Percentiles rank a stretch among this genome's conserved stretches.
Conservation (phyloP, 805 yeast species). For the Yarrowia deformans region DNA sequence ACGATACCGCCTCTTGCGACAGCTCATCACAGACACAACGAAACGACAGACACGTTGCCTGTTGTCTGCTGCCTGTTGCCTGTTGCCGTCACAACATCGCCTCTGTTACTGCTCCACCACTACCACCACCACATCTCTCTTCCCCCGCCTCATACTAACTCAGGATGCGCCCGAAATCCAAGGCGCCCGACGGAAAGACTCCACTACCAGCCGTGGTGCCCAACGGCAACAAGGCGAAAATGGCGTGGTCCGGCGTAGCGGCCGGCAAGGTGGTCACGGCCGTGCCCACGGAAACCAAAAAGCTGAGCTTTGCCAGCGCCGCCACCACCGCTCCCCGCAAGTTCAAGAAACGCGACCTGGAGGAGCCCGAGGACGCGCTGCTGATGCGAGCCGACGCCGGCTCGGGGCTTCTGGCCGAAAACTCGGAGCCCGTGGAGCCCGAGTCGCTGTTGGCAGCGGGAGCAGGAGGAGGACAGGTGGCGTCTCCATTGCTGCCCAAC, state of each 20-base stretch:
- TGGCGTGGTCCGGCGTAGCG: constrained; percentile 40
- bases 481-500: constrained; percentile 45
- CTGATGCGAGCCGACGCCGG: background rate
- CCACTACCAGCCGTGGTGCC: constrained; percentile 37
- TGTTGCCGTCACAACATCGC: too few species aligned
- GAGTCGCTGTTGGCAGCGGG: background rate
- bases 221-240: constrained; percentile 35
- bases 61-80: too few species aligned
- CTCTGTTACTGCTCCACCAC: too few species aligned
- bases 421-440: constrained; percentile 11
- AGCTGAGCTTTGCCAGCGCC: constrained; percentile 29
- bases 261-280: constrained; percentile 38
- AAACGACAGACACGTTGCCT: too few species aligned
- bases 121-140: too few species aligned
- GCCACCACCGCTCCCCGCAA: constrained; percentile 35
- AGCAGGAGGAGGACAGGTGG: background rate
- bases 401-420: constrained; percentile 8
- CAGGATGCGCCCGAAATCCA: constrained; percentile 39
- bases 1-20: too few species aligned
- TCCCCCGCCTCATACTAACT: background rate
- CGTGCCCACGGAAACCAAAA: constrained; percentile 28
- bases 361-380: constrained; percentile 14
- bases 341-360: constrained; percentile 28
- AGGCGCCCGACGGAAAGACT: constrained; percentile 35
- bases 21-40: too few species aligned